Percentiles rank a stretch among this genome's conserved stretches.
Conservation (phyloP, 2,329 filamentous ascomycete genomes). For the Xylariaceae sp. region DNA sequence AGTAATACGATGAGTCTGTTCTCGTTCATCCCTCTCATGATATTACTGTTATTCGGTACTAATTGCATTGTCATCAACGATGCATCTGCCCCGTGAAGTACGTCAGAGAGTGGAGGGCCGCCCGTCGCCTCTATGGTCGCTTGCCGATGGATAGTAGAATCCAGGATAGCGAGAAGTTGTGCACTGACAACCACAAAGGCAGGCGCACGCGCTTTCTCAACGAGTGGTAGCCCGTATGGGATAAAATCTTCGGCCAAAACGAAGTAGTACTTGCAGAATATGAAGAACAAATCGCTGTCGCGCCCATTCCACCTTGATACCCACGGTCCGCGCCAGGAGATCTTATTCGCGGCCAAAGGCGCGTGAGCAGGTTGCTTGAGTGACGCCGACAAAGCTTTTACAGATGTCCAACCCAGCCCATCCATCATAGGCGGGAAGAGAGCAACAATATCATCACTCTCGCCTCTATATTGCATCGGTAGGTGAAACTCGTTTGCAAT, state of each 20-base stretch:
- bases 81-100: conserved; percentile 56
- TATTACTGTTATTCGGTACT: conserved; percentile 56
- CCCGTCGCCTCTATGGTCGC: conserved; percentile 45
- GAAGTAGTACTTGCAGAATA: conserved; percentile 86
- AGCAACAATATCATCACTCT: conserved; percentile 61
- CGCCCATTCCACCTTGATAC: conserved; percentile 78
- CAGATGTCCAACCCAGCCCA: conserved; percentile 52
- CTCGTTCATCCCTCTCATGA: conserved; percentile 78
- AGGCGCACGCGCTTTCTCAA: conserved; percentile 62
- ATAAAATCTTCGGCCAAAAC: conserved; percentile 72
- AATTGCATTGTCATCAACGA: conserved; percentile 59
- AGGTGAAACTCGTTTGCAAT: conserved; percentile 66
- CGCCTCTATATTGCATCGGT: conserved; percentile 48
- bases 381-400: conserved; percentile 43
- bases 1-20: conserved; percentile 80
- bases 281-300: conserved; percentile 86
- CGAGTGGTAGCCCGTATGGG: conserved; percentile 47
- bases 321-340: conserved; percentile 87
- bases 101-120: conserved; percentile 40
- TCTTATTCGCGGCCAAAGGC: conserved; percentile 64
- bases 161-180: conserved; percentile 73
- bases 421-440: conserved; percentile 66
- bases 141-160: conserved; percentile 79
- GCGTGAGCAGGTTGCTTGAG: conserved; percentile 62
- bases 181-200: conserved; percentile 78